These are phyloP conservation scores for Kazachstania psychrophila DNA, from an alignment of 805 yeast genomes.

Conservation along the genomic window DNA sequence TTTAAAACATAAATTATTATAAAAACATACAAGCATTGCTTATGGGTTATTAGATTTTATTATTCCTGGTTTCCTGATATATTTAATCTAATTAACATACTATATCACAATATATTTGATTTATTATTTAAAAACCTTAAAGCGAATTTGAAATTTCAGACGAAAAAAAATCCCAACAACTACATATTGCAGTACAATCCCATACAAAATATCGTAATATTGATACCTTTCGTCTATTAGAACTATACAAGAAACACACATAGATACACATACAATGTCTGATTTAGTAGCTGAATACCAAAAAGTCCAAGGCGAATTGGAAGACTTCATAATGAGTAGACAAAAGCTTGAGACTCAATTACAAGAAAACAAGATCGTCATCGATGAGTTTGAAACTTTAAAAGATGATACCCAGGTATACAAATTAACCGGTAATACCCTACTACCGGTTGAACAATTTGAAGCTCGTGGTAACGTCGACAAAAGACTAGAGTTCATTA, in stretches of 20 bases:
- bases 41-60: background rate
- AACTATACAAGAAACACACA: background rate
- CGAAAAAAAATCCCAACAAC: too few species aligned
- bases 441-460: slow-evolving; percentile 74
- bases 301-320: slow-evolving; percentile 38
- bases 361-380: slow-evolving; percentile 88
- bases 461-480: slow-evolving; percentile 81
- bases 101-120: too few species aligned
- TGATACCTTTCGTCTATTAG: background rate
- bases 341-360: slow-evolving; percentile 86
- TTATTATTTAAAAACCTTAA: too few species aligned
- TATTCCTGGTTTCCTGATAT: background rate
- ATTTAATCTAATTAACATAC: too few species aligned
- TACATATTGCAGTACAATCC: too few species aligned
- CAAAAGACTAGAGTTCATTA: slow-evolving; percentile 83
- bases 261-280: slow-evolving; percentile 8
- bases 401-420: slow-evolving; percentile 68
- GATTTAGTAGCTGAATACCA: slow-evolving; percentile 28
- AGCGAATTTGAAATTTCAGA: too few species aligned
- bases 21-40: slow-evolving; percentile 3
- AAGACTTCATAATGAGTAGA: slow-evolving; percentile 56
- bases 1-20: too few species aligned
- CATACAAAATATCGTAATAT: background rate
- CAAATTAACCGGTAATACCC: slow-evolving; percentile 85
- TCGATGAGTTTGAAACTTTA: slow-evolving; percentile 61